A percentile compares a stretch with the other conserved stretches of the same genome.
Evolutionary conservation across 2,329 filamentous ascomycete genomes (phyloP).

Genomic region (Penicillium sp.): DNA sequence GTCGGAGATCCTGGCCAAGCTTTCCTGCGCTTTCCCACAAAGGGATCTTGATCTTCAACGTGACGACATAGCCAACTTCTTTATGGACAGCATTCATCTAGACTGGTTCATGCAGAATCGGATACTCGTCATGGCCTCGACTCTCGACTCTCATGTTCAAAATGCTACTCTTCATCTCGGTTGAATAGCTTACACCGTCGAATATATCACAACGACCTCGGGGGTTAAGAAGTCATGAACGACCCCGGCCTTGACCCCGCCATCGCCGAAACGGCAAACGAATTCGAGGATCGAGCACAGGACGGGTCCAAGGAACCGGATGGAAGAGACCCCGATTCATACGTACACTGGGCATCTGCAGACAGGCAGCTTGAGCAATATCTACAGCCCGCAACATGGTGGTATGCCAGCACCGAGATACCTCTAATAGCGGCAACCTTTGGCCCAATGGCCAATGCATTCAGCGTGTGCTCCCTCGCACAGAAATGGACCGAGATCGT

Average conservation of each 20-base stretch:
- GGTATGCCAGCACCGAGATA: constrained; percentile 58
- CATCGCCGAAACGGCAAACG: constrained; percentile 45
- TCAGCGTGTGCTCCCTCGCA: constrained; percentile 54
- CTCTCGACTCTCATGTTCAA: too few relatives aligned
- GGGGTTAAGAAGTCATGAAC: constrained; percentile 44
- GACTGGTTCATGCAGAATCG: too few relatives aligned
- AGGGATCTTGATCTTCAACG: too few relatives aligned
- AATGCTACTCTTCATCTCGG: too few relatives aligned
- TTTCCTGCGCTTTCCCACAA: too few relatives aligned
- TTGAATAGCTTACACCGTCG: too few relatives aligned
- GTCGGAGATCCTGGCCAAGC: too few relatives aligned
- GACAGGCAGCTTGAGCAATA: constrained; percentile 22
- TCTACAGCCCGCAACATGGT: constrained; percentile 46
- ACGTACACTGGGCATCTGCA: constrained; percentile 6
- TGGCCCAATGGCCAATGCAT: constrained; percentile 53
- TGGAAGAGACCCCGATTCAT: constrained; percentile 28
- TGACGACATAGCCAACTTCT: too few relatives aligned
- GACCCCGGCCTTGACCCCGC: constrained; percentile 53
- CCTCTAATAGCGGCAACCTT: constrained; percentile 55
- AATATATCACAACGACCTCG: too few relatives aligned
- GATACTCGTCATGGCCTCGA: too few relatives aligned
- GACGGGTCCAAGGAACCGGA: constrained; percentile 27
- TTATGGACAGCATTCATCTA: too few relatives aligned
- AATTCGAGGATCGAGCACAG: constrained; percentile 33
- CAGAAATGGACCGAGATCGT: constrained; percentile 54